These are phyloP conservation scores for Apiospora sp. DNA, from an alignment of 2,329 filamentous ascomycete species.

Conservation along the genomic window DNA sequence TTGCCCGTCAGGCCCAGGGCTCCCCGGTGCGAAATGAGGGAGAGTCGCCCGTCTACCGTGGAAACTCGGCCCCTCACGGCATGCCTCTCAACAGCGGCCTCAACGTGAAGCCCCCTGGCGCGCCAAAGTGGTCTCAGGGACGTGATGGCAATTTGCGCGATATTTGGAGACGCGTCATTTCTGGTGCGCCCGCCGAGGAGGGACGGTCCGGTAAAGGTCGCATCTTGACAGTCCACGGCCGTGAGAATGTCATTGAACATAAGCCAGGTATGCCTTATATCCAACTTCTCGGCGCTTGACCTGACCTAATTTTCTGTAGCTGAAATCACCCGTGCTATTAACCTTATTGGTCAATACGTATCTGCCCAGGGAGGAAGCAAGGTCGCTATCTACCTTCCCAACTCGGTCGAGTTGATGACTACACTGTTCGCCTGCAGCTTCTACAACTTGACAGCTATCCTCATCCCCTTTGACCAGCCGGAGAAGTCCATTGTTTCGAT, in stretches of 20 bases:
- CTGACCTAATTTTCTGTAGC: slow-evolving; percentile 51
- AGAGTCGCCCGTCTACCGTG: slow-evolving; percentile 86
- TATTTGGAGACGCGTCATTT: slow-evolving; percentile 80
- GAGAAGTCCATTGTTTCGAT: slow-evolving; percentile 74
- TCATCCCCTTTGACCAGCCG: slow-evolving; percentile 83
- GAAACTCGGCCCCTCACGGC: slow-evolving; percentile 84
- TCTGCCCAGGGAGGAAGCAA: slow-evolving; percentile 75
- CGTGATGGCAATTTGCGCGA: slow-evolving; percentile 90
- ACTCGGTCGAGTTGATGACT: slow-evolving; percentile 87
- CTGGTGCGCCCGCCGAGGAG: slow-evolving; percentile 69
- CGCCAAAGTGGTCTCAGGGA: slow-evolving; percentile 83
- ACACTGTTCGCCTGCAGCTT: slow-evolving; percentile 89
- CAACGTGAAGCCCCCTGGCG: slow-evolving; percentile 81
- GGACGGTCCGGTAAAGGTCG: slow-evolving; percentile 71
- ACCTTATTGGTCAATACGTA: slow-evolving; percentile 81
- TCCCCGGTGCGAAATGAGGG: slow-evolving; percentile 82
- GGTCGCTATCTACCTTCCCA: slow-evolving; percentile 90
- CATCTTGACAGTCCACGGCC: slow-evolving; percentile 82
- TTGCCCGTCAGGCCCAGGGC: slow-evolving; percentile 82
- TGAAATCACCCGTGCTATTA: slow-evolving; percentile 85
- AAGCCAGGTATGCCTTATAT: slow-evolving; percentile 56
- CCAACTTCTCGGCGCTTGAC: neutral
- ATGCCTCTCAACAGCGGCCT: slow-evolving; percentile 80
- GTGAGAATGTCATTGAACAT: slow-evolving; percentile 77
- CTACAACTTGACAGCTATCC: slow-evolving; percentile 83